Conservation (phyloP, 1,139 yeast species). For the Maudiozyma humilis region DNA sequence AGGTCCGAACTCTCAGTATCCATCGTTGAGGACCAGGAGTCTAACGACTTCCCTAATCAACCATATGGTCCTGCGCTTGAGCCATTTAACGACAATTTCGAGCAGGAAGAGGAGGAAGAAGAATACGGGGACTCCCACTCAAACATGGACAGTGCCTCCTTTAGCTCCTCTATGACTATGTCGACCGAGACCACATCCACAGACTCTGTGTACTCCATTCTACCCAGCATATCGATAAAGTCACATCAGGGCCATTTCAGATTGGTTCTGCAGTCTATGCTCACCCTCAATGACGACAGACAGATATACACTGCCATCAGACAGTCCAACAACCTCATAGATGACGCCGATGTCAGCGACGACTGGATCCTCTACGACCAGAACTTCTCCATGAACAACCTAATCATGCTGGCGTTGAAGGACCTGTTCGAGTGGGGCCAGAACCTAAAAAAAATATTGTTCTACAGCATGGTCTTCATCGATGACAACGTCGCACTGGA, state of each 20-base stretch:
- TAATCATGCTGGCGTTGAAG: slow-evolving; percentile 31
- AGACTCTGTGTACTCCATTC: slow-evolving; percentile 20
- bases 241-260: slow-evolving; percentile 27
- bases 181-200: slow-evolving; percentile 6
- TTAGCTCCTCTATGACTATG: slow-evolving; percentile 7
- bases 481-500: slow-evolving; percentile 3
- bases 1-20: neutral
- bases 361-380: slow-evolving; percentile 37
- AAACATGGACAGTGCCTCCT: slow-evolving; percentile 3
- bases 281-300: slow-evolving; percentile 22
- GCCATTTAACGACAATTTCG: neutral
- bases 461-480: slow-evolving; percentile 30
- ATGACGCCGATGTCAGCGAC: slow-evolving; percentile 29
- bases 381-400: slow-evolving; percentile 32
- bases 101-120: slow-evolving; percentile 2
- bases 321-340: slow-evolving; percentile 28
- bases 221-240: slow-evolving; percentile 28
- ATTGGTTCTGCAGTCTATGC: slow-evolving; percentile 28
- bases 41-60: neutral
- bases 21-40: slow-evolving; percentile 3
- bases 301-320: slow-evolving; percentile 30
- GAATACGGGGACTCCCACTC: slow-evolving; percentile 4
- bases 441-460: slow-evolving; percentile 31
- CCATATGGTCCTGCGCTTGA: neutral
- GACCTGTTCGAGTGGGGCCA: slow-evolving; percentile 30